These are phyloP conservation scores for Trichoderma gracile DNA, from an alignment of 2,329 filamentous ascomycete genomes.

Conservation along the genomic window DNA sequence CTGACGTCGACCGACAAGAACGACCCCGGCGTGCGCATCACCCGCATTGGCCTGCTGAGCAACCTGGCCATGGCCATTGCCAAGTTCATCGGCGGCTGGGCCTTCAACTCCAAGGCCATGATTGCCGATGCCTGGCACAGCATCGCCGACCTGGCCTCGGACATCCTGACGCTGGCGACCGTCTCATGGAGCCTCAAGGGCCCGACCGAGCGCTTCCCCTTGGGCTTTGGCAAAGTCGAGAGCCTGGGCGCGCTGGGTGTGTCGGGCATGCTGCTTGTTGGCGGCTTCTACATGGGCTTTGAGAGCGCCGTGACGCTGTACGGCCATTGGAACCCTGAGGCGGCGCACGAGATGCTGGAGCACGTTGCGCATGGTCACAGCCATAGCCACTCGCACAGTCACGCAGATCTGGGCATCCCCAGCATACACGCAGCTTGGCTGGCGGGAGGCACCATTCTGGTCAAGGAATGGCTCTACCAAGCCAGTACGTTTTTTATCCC, in stretches of 20 bases:
- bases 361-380: conserved; percentile 56
- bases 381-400: conserved; percentile 67
- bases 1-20: conserved; percentile 84
- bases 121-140: conserved; percentile 94
- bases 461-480: conserved; percentile 97
- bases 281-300: conserved; percentile 89
- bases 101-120: conserved; percentile 93
- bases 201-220: conserved; percentile 79
- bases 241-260: conserved; percentile 91
- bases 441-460: conserved; percentile 80
- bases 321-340: conserved; percentile 70
- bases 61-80: conserved; percentile 93
- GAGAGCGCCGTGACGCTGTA: conserved; percentile 69
- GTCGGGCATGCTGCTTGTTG: conserved; percentile 83
- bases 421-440: conserved; percentile 95
- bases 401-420: conserved; percentile 58
- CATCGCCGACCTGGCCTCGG: conserved; percentile 90
- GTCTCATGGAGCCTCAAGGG: conserved; percentile 90
- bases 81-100: conserved; percentile 89
- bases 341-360: conserved; percentile 63
- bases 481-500: conserved; percentile 72
- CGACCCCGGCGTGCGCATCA: conserved; percentile 65
- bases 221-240: conserved; percentile 97
- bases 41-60: conserved; percentile 64
- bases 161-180: conserved; percentile 89